These are phyloP conservation scores for Leishmania mexicana DNA, from an alignment of 208 protist species.

Conservation along the genomic window DNA sequence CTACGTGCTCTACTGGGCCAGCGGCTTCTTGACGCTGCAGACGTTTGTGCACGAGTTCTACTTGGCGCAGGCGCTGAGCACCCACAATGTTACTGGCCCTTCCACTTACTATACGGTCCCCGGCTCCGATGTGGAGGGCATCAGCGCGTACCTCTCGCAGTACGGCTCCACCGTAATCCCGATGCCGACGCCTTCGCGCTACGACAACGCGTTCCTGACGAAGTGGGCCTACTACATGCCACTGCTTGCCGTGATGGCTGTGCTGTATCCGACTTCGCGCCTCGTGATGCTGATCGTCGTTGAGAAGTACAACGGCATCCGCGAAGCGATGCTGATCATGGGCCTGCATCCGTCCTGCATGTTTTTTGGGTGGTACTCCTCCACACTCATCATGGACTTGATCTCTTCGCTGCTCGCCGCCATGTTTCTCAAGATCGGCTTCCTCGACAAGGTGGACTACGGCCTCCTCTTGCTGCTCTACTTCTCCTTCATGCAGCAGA, in stretches of 20 bases:
- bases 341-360: conserved; percentile 74
- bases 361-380: conserved; percentile 72
- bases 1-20: conserved; percentile 73
- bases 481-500: conserved; percentile 78
- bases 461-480: conserved; percentile 74
- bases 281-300: conserved; percentile 72
- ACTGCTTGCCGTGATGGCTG: conserved; percentile 71
- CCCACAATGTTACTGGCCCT: conserved; percentile 3
- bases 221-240: conserved; percentile 75
- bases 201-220: conserved; percentile 57
- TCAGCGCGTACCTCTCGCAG: conserved; percentile 42
- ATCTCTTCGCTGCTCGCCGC: conserved; percentile 54
- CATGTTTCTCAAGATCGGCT: conserved; percentile 65
- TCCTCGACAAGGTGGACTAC: conserved; percentile 58
- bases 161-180: conserved; percentile 46
- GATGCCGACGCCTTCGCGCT: conserved; percentile 57
- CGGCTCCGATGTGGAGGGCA: conserved; percentile 26
- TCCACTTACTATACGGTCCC: conserved; percentile 12
- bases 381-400: conserved; percentile 59
- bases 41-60: conserved; percentile 71
- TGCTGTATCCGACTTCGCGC: conserved; percentile 70
- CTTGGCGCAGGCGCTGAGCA: conserved; percentile 26
- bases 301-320: conserved; percentile 79
- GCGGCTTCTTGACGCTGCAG: conserved; percentile 87
- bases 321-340: conserved; percentile 91